Conservation (phyloP, 2,329 filamentous ascomycete genomes). For the Scytalidium sp. region DNA sequence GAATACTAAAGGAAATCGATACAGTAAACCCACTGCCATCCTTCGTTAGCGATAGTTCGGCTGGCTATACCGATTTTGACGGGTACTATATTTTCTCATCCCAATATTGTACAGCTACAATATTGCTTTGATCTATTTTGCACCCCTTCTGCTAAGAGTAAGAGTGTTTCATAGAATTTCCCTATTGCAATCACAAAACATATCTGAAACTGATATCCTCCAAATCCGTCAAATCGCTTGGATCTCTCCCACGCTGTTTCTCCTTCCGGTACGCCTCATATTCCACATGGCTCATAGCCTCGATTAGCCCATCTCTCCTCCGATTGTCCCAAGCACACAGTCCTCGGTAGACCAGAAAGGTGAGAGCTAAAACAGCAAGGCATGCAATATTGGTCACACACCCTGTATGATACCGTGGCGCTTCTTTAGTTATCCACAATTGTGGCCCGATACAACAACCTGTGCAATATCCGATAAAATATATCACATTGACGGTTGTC, state of each 20-base stretch:
- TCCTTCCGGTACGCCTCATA: conserved; percentile 25
- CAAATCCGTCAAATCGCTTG: conserved; percentile 36
- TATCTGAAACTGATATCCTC: conserved; percentile 26
- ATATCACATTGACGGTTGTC: conserved; percentile 66
- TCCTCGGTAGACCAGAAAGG: conserved; percentile 27
- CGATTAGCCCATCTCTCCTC: conserved; percentile 22
- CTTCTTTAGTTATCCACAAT: conserved; percentile 28
- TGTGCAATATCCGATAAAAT: conserved; percentile 73
- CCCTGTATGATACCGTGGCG: conserved; percentile 31
- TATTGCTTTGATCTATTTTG: too few relatives aligned
- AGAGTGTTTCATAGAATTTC: too few relatives aligned
- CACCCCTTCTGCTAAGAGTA: too few relatives aligned
- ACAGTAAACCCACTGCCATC: too few relatives aligned
- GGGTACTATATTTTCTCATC: too few relatives aligned
- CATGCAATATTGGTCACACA: conserved; percentile 25
- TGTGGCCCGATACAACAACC: conserved; percentile 37
- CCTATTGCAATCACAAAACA: not conserved
- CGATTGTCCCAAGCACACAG: conserved; percentile 30
- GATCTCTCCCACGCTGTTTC: conserved; percentile 20
- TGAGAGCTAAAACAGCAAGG: conserved; percentile 26
- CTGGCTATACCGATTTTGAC: too few relatives aligned
- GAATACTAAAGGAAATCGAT: too few relatives aligned
- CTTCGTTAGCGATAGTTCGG: too few relatives aligned
- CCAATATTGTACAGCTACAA: too few relatives aligned
- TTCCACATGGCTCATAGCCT: conserved; percentile 28